Conservation (phyloP, 805 yeast genomes). For the Candida orba region DNA sequence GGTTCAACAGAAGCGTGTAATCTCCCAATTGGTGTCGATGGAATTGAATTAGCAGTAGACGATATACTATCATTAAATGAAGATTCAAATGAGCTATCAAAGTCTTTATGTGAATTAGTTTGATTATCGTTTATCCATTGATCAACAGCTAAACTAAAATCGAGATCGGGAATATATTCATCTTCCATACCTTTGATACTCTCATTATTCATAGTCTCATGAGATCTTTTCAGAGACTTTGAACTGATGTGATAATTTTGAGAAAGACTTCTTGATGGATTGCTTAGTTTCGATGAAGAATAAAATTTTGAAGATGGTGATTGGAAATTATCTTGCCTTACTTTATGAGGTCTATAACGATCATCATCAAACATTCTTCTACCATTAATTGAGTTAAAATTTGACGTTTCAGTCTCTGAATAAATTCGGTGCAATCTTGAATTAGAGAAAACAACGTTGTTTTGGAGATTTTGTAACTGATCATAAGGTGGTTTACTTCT, state of each 20-base stretch:
- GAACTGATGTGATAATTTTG: constrained; percentile 11
- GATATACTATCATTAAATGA: constrained; percentile 9
- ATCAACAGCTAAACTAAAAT: constrained; percentile 41
- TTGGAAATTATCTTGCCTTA: constrained; percentile 2
- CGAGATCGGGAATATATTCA: constrained; percentile 70
- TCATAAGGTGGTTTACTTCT: constrained; percentile 20
- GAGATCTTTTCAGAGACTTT: constrained; percentile 4
- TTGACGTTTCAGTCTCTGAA: constrained; percentile 59
- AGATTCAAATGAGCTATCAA: constrained; percentile 15
- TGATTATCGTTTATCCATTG: constrained; percentile 33
- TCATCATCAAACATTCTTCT: constrained; percentile 48
- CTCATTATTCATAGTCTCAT: background rate
- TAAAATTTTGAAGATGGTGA: constrained; percentile 1
- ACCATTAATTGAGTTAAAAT: constrained; percentile 50
- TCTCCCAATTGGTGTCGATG: constrained; percentile 21
- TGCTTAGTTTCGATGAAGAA: constrained; percentile 1
- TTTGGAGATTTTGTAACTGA: constrained; percentile 12
- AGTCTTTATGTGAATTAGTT: background rate
- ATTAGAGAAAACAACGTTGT: constrained; percentile 16
- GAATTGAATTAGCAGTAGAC: constrained; percentile 9
- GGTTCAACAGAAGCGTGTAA: constrained; percentile 30
- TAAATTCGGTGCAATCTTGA: constrained; percentile 43
- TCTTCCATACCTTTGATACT: constrained; percentile 49
- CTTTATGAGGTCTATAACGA: constrained; percentile 36
- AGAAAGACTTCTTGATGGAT: constrained; percentile 11